Evolutionary conservation across 305 asterid genomes (phyloP), one percentile per base, ranked within the genome.

Genomic region (Rubia occidens): DNA sequence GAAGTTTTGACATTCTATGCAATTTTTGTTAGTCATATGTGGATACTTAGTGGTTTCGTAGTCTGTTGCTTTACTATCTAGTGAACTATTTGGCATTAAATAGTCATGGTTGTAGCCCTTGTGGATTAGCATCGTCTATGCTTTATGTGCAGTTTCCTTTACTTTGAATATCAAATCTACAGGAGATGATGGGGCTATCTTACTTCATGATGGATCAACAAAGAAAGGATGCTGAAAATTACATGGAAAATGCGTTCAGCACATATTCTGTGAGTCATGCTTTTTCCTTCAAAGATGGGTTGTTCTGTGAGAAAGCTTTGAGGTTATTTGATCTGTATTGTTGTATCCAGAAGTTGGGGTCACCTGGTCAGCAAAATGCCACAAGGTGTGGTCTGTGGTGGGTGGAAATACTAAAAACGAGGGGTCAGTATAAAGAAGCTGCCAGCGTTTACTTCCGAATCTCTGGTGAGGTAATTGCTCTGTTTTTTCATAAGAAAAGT

Each of bases 381-480:
- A 88, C 87, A 53, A 92, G 96, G 11, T 91, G 96, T 83, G 99
- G 99, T 75, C 95, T 95, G 66, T 95, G 99, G 99, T 95, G 99
- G 99, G 91, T 89, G 65, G 99, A 91, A 79, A 91, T 95, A 96
- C 81, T 91, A 72, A 95, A 89, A 85, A 91, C 90, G 60, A 85
- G 94, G 79, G 87, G 81, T 76, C 95, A 89, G 82, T 83, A 83
- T 77, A 95, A 87, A 80, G 99, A 95, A 49, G 99, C 99, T 76
- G 99, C 99, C 71, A 83, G 79, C 80, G 88, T 95, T 79, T 91
- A 88, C 82, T 88, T 82, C 70, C 97, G 99, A 75, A 86, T 95
- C 96, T 82, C 96, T 86, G 96, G 97, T 86, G 97, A 95, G 99
- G 97, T 94, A 90, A 90, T 83, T 78, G 82, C 85, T 62, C 66